Evolutionary conservation across 495 filamentous ascomycete genomes (phyloP).

Genomic region (Amniculicola lignicola): DNA sequence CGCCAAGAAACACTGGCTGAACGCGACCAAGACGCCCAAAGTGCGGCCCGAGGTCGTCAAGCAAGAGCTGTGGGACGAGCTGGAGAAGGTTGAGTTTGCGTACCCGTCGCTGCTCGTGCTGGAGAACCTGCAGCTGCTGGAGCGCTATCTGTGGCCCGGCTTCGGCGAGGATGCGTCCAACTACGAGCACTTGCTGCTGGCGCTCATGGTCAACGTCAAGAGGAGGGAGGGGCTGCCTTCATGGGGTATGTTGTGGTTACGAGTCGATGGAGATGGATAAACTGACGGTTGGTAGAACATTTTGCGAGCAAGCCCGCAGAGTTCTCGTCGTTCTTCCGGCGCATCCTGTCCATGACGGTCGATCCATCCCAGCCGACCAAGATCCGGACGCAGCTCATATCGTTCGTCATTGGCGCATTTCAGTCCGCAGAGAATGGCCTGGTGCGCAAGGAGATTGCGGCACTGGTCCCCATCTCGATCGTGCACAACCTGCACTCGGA

Average conservation of each 20-base stretch:
- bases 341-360: constrained; percentile 83
- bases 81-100: constrained; percentile 78
- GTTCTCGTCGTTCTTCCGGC: constrained; percentile 87
- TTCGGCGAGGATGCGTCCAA: constrained; percentile 88
- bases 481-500: constrained; percentile 89
- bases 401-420: constrained; percentile 86
- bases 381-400: constrained; percentile 74
- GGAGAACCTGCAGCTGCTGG: constrained; percentile 86
- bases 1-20: constrained; percentile 82
- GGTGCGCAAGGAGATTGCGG: constrained; percentile 92
- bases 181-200: constrained; percentile 81
- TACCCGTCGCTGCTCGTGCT: constrained; percentile 73
- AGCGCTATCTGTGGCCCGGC: constrained; percentile 93
- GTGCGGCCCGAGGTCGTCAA: constrained; percentile 84
- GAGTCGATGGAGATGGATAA: not conserved
- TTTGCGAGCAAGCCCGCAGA: constrained; percentile 74
- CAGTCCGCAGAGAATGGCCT: constrained; percentile 88
- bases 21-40: constrained; percentile 61
- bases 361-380: constrained; percentile 67
- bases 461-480: constrained; percentile 88
- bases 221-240: constrained; percentile 78
- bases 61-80: constrained; percentile 81
- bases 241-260: constrained; percentile 58
- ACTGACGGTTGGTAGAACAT: constrained; percentile 51
- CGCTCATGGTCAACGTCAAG: constrained; percentile 82